Evolutionary conservation across 495 filamentous ascomycete species (phyloP).

Genomic region (Aspergillus incahuasiensis): DNA sequence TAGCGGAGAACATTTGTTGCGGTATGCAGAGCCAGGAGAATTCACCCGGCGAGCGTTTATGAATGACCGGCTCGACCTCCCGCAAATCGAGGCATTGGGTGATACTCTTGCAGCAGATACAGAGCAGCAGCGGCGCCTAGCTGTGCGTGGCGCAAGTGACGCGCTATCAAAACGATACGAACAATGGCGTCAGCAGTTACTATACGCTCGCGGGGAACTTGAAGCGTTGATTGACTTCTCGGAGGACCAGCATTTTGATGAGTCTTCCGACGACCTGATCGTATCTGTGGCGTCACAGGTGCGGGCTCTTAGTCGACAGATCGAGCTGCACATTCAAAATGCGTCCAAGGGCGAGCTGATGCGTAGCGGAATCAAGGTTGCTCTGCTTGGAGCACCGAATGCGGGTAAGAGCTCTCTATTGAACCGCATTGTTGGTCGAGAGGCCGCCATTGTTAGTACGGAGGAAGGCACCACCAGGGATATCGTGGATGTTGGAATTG

Average conservation of each 20-base stretch:
- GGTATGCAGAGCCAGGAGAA: conserved; percentile 92
- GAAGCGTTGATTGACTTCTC: conserved; percentile 96
- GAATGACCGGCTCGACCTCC: conserved; percentile 78
- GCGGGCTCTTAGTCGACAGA: conserved; percentile 49
- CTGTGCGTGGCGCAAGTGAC: conserved; percentile 71
- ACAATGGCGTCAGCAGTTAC: conserved; percentile 67
- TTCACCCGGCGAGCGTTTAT: conserved; percentile 92
- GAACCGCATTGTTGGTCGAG: conserved; percentile 85
- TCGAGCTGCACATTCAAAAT: conserved; percentile 66
- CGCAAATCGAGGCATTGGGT: conserved; percentile 90
- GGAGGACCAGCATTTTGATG: conserved; percentile 96
- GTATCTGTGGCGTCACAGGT: conserved; percentile 63
- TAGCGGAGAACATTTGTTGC: conserved; percentile 43
- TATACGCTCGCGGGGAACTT: conserved; percentile 82
- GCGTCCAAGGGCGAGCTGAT: conserved; percentile 81
- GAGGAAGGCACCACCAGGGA: conserved; percentile 93
- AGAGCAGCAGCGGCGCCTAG: conserved; percentile 85
- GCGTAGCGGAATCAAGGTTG: conserved; percentile 77
- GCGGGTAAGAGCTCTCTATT: conserved; percentile 92
- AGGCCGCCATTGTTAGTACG: conserved; percentile 88
- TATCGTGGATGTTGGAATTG: conserved; percentile 87
- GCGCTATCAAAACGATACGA: conserved; percentile 77
- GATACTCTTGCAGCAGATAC: conserved; percentile 84
- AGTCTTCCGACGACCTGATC: conserved; percentile 69
- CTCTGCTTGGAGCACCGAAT: conserved; percentile 87